phyloP scores from a whole-genome alignment of 2,329 filamentous ascomycete species.

The Ophiostoma sp. region DNA sequence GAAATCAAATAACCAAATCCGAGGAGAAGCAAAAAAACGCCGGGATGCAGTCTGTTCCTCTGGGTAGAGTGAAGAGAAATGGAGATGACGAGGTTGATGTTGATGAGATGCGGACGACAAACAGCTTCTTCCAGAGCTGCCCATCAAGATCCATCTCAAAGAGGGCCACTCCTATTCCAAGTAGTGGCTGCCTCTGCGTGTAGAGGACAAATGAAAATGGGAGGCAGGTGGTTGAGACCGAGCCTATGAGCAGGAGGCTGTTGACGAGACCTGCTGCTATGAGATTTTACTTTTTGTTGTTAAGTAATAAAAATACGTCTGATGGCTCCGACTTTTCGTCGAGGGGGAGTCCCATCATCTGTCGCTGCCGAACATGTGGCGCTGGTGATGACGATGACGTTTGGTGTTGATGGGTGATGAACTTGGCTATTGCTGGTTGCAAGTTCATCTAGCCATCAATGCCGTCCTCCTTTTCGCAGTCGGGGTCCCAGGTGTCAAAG shows the following conservation, averaged over 20 bases:
- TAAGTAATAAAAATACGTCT: neutral
- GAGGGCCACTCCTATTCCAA: neutral
- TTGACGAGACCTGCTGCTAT: neutral
- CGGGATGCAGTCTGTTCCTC: constrained; percentile 1
- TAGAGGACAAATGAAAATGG: neutral
- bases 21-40: constrained; percentile 6
- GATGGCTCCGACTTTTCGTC: neutral
- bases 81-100: neutral
- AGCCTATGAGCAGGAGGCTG: neutral
- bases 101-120: neutral
- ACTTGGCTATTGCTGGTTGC: neutral
- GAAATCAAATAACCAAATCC: neutral
- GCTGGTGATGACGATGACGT: neutral
- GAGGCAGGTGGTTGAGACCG: constrained; percentile 6
- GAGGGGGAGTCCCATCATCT: neutral
- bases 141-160: neutral
- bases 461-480: constrained; percentile 40
- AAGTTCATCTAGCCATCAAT: constrained; percentile 21
- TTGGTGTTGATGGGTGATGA: neutral
- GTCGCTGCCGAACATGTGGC: constrained; percentile 8
- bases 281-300: neutral
- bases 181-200: neutral
- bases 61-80: neutral
- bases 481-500: constrained; percentile 61
- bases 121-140: neutral